Evolutionary conservation across 345 rosid species (phyloP), one percentile per base, ranked within the genome.

Genomic region (thale cress (Arabidopsis thaliana)): DNA sequence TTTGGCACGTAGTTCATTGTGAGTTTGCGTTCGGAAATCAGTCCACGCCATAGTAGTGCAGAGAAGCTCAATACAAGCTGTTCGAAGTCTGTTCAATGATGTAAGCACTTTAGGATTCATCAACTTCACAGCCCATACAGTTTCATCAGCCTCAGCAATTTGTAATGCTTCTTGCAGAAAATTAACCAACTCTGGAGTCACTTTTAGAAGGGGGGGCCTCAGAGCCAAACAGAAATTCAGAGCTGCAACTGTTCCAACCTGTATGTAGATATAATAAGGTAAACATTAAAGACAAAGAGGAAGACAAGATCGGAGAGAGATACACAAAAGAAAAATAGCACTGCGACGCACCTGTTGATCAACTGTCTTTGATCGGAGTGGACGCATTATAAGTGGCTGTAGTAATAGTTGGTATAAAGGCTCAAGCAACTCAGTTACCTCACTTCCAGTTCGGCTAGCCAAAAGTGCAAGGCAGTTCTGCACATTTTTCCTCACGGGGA

Each of bases 41-140:
- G 94, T 83, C 99, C 99, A 95, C 36, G 98, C 97, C 99, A 95
- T 95, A 33, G 99, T 85, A 40, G 98, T 95, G 83, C 98, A 93
- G 36, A 95, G 91, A 33, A 95, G 87, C 84, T 95, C 99, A 71
- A 93, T 93, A 87, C 99, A 95, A 69, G 94, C 96, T 63, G 96
- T 93, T 75, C 92, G 88, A 71, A 95, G 96, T 73, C 92, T 91
- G 81, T 86, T 93, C 66, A 95, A 67, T 32, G 97, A 90, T 58
- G 87, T 85, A 61, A 89, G 90, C 77, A 85, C 87, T 83, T 89
- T 90, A 67, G 93, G 96, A 76, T 89, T 95, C 96, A 93, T 84
- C 73, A 86, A 85, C 85, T 93, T 95, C 72, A 87, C 93, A 68
- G 79, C 90, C 97, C 94, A 89, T 36, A 79, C 91, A 74, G 85